Percentiles rank a stretch among this genome's conserved stretches.
These are phyloP conservation scores for Cryomyces antarcticus DNA, from an alignment of 495 filamentous ascomycete genomes.

Conservation along the genomic window DNA sequence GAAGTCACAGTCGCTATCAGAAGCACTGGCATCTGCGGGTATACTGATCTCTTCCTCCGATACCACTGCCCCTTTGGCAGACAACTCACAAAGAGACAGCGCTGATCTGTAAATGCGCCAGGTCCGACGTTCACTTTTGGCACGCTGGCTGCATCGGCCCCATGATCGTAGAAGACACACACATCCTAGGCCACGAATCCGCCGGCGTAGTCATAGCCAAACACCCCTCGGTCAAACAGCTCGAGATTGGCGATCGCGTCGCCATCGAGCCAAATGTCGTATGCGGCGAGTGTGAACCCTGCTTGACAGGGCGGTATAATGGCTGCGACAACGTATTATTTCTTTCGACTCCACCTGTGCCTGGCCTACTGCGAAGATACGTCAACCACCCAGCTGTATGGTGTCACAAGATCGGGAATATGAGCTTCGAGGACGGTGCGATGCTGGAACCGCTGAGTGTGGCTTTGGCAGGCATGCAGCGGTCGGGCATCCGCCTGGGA, in stretches of 20 bases:
- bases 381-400: constrained; percentile 80
- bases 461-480: constrained; percentile 63
- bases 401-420: constrained; percentile 82
- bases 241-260: constrained; percentile 68
- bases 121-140: constrained; percentile 93
- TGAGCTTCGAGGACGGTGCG: constrained; percentile 77
- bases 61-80: too few relatives aligned
- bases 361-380: constrained; percentile 77
- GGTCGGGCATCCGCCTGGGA: constrained; percentile 55
- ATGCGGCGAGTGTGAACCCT: constrained; percentile 75
- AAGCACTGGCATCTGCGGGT: constrained; percentile 90
- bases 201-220: constrained; percentile 65
- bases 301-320: constrained; percentile 79
- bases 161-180: constrained; percentile 73
- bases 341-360: constrained; percentile 71
- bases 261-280: constrained; percentile 83
- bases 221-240: constrained; percentile 52
- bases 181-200: constrained; percentile 86
- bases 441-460: constrained; percentile 76
- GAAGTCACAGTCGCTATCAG: constrained; percentile 71
- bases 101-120: constrained; percentile 13
- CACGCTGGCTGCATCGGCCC: constrained; percentile 81
- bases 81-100: constrained; percentile 5
- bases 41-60: constrained; percentile 20
- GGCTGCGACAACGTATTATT: constrained; percentile 71